Percentiles rank a stretch among this genome's conserved stretches.
phyloP scores from a whole-genome alignment of 805 yeast genomes.

The Wickerhamiella siamensis region DNA sequence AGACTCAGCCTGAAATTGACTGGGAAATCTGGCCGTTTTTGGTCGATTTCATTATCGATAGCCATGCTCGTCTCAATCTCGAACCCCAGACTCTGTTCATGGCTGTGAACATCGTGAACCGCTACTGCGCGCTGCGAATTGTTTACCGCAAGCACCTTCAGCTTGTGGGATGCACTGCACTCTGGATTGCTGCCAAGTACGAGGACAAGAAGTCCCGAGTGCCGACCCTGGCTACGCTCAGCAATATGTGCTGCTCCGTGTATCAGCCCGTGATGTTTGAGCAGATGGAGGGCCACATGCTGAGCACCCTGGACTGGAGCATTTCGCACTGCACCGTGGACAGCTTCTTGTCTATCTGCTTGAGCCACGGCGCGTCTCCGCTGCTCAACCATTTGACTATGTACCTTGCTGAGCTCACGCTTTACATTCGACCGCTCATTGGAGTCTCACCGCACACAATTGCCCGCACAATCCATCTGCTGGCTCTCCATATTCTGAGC shows the following conservation, averaged over 20 bases:
- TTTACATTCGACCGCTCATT: slow-evolving; percentile 25
- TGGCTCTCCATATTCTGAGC: slow-evolving; percentile 20
- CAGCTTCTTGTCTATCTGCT: slow-evolving; percentile 26
- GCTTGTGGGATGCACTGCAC: slow-evolving; percentile 76
- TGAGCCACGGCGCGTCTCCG: slow-evolving; percentile 18
- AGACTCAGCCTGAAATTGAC: slow-evolving; percentile 74
- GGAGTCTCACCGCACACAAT: slow-evolving; percentile 20
- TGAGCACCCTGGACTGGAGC: slow-evolving; percentile 55
- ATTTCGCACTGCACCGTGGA: slow-evolving; percentile 45
- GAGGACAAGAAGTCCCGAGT: slow-evolving; percentile 61
- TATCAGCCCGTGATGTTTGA: slow-evolving; percentile 45
- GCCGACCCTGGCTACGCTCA: slow-evolving; percentile 56
- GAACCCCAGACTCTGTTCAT: slow-evolving; percentile 55
- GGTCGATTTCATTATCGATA: slow-evolving; percentile 60
- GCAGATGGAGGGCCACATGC: slow-evolving; percentile 63
- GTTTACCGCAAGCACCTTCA: slow-evolving; percentile 76
- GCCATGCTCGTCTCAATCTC: slow-evolving; percentile 43
- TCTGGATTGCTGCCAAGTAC: slow-evolving; percentile 78
- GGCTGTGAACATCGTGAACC: slow-evolving; percentile 63
- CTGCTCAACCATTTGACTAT: slow-evolving; percentile 20
- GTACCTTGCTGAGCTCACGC: slow-evolving; percentile 26
- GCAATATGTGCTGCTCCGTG: slow-evolving; percentile 49
- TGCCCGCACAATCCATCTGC: slow-evolving; percentile 23
- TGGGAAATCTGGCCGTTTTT: slow-evolving; percentile 55
- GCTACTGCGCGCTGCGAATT: slow-evolving; percentile 76